phyloP scores from a whole-genome alignment of 1,139 yeast species.

The Saccharomyces hybrid region DNA sequence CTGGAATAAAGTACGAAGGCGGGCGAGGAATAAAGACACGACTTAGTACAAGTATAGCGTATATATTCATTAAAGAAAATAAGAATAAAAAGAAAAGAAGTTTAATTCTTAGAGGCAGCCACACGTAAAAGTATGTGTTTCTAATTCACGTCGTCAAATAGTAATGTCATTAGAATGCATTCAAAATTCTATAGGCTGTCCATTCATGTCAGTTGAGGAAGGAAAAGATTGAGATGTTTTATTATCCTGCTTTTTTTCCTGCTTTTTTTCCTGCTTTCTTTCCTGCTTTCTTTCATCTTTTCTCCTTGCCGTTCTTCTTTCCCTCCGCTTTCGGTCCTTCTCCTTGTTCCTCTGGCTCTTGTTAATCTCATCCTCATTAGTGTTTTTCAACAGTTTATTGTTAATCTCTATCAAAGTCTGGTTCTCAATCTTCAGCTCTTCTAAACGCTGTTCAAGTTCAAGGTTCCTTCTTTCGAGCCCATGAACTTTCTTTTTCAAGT shows the following conservation, averaged over 20 bases:
- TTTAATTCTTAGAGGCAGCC: background rate
- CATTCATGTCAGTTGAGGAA: background rate
- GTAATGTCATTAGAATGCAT: background rate
- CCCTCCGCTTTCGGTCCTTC: background rate
- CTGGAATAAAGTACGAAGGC: constrained; percentile 7
- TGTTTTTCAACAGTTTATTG: background rate
- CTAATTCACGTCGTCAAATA: background rate
- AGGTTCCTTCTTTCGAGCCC: background rate
- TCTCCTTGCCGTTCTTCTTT: constrained; percentile 1
- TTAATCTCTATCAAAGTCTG: background rate
- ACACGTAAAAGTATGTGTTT: background rate
- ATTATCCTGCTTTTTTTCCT: background rate
- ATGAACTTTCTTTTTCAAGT: background rate
- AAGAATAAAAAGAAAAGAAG: background rate
- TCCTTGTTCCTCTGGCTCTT: background rate
- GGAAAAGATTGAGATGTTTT: background rate
- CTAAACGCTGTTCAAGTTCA: background rate
- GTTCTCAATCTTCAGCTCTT: background rate
- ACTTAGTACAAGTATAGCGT: background rate
- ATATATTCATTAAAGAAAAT: background rate
- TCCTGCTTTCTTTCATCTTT: background rate
- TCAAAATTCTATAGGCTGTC: background rate
- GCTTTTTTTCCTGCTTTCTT: background rate
- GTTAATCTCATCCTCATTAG: background rate
- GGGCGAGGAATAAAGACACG: background rate